phyloP scores from a whole-genome alignment of 805 yeast genomes.

The Pichia manshurica region DNA sequence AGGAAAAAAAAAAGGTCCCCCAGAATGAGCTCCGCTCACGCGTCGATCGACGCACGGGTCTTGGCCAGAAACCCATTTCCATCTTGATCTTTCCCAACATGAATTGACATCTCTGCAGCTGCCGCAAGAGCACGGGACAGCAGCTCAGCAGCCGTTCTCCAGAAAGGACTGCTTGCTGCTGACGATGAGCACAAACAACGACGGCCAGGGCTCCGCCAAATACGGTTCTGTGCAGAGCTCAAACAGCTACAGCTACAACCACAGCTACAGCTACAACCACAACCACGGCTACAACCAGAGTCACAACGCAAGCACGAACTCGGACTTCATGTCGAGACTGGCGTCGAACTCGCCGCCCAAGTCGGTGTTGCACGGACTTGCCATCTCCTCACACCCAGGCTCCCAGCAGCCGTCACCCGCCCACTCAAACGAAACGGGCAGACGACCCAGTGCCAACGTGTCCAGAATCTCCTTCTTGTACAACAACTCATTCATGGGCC shows the following conservation, averaged over 20 bases:
- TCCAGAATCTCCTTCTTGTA: conserved; percentile 57
- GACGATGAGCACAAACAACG: not conserved
- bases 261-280: not conserved
- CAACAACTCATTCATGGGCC: conserved; percentile 27
- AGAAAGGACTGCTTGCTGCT: too few relatives aligned
- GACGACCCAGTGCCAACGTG: conserved; percentile 31
- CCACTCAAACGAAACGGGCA: conserved; percentile 19
- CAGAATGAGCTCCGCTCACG: too few relatives aligned
- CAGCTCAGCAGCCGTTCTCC: too few relatives aligned
- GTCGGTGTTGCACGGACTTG: not conserved
- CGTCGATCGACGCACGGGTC: too few relatives aligned
- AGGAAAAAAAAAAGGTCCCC: too few relatives aligned
- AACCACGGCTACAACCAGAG: not conserved
- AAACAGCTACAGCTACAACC: not conserved
- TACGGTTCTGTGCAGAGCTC: not conserved
- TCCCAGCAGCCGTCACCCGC: conserved; percentile 17
- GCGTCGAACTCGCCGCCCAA: conserved; percentile 6
- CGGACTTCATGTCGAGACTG: not conserved
- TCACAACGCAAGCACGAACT: not conserved
- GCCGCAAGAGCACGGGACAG: too few relatives aligned
- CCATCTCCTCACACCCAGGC: not conserved
- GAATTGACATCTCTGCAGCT: too few relatives aligned
- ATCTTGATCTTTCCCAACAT: too few relatives aligned
- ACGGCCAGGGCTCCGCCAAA: not conserved
- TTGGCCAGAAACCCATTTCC: too few relatives aligned